Base-by-base conservation (phyloP, 306 rosid species). In the Sechiopsis laciniata region DNA sequence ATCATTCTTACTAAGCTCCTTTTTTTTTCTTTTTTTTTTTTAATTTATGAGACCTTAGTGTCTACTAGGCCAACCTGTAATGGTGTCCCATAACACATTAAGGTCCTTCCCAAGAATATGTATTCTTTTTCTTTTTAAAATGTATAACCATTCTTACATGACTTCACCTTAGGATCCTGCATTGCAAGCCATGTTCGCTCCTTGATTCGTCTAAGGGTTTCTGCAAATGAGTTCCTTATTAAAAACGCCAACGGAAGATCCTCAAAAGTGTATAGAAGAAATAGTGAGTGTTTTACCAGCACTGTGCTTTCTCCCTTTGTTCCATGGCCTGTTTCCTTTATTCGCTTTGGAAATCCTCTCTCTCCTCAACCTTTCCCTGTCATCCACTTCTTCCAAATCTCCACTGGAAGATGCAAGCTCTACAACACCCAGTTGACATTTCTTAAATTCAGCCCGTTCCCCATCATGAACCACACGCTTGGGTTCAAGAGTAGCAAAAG, bases 101-200 rank as follows among this genome's bases (percentile, higher is more conserved):
- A 12, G 52, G 52, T 42, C 32, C 20, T 40, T 45, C 55, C n/a
- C 45, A 73, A 37, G 54, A 55, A 62, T 72, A 76, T 81, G 77
- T 73, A 64, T 46, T 42, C 48, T 42, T 42, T 42, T 42, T 42
- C 10, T 42, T 42, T 86, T 89, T 89, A 91, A 88, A 95, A 89
- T 85, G 75, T 84, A 75, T 79, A 83, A 46, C 80, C 64, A 85
- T 82, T 86, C 96, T 95, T 95, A 89, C 97, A 89, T 85, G 99
- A 91, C 97, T 86, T 95, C 97, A 95, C 99, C 99, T 95, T 95
- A 88, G 99, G 97, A 88, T 87, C 78, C 97, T 91, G 97, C 97
- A 95, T 95, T 10, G 99, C 97, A 57, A 91, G 84, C 84, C 83
- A 83, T 81, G 99, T 95, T 84, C 95, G 86, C 83, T 95, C 96